A percentile compares a stretch with the other conserved stretches of the same genome.
These are phyloP conservation scores for Aegilops longissima DNA, from an alignment of 176 grass and related monocot genomes.

Conservation along the genomic window DNA sequence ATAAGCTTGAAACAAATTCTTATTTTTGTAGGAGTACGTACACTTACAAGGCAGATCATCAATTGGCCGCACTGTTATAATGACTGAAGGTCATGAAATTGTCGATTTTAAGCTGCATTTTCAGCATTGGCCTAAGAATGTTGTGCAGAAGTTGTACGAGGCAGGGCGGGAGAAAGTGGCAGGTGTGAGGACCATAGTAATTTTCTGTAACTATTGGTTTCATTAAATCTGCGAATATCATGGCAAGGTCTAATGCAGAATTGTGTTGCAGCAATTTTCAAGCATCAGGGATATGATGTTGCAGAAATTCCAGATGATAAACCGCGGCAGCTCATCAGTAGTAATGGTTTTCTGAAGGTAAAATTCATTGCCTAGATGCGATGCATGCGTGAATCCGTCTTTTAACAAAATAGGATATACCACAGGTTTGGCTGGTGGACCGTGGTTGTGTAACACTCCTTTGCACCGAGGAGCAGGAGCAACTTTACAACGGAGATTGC, in stretches of 20 bases:
- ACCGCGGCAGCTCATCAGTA: conserved; percentile 44
- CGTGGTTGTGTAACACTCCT: conserved; percentile 39
- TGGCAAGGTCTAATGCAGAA: conserved; percentile 23
- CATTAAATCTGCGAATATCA: not conserved
- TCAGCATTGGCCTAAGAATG: conserved; percentile 67
- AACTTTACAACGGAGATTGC: conserved; percentile 62
- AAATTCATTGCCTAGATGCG: conserved; percentile 17
- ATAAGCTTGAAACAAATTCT: conserved; percentile 2
- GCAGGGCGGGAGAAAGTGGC: conserved; percentile 83
- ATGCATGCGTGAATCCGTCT: not conserved
- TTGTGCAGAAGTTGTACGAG: conserved; percentile 56
- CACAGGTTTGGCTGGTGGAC: conserved; percentile 74
- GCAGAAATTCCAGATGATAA: conserved; percentile 67
- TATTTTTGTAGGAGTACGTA: conserved; percentile 54
- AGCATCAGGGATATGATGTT: conserved; percentile 74
- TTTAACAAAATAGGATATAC: conserved; percentile 16
- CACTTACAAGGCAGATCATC: conserved; percentile 50
- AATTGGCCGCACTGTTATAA: conserved; percentile 40
- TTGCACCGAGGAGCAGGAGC: conserved; percentile 55
- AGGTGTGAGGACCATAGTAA: conserved; percentile 39
- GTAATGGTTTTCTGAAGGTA: conserved; percentile 66
- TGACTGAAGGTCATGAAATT: conserved; percentile 79
- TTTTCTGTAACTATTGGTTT: not conserved
- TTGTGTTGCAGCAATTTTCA: conserved; percentile 73
- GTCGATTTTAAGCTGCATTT: conserved; percentile 68